A percentile compares a stretch with the other conserved stretches of the same genome.
These are phyloP conservation scores for Talaromyces ruber DNA, from an alignment of 495 filamentous ascomycete species.

Conservation along the genomic window DNA sequence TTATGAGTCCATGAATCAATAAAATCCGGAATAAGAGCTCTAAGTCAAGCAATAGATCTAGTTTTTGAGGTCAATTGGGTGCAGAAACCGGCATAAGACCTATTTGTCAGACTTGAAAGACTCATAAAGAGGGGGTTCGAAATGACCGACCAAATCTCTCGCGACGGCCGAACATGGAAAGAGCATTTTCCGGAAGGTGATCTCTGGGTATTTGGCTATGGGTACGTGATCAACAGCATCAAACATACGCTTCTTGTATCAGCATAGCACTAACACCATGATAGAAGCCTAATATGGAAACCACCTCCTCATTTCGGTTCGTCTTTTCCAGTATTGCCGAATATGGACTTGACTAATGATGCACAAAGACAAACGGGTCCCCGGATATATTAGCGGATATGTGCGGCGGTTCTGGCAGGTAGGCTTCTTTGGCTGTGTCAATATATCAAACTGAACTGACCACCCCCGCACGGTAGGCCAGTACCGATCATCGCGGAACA, in stretches of 20 bases:
- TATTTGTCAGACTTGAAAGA: neutral
- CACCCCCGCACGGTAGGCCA: slow-evolving; percentile 2
- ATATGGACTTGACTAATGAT: neutral
- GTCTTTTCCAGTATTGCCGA: slow-evolving; percentile 9
- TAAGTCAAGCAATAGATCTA: no score
- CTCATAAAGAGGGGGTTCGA: neutral
- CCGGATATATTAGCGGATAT: slow-evolving; percentile 89
- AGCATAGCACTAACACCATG: neutral
- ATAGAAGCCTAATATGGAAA: slow-evolving; percentile 95
- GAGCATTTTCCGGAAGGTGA: slow-evolving; percentile 43
- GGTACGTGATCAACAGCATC: slow-evolving; percentile 41
- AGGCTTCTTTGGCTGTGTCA: slow-evolving; percentile 28
- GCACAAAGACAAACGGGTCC: slow-evolving; percentile 66
- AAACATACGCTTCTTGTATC: neutral
- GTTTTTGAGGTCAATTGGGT: no score
- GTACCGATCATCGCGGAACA: slow-evolving; percentile 93
- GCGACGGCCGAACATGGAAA: slow-evolving; percentile 32
- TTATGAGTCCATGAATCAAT: neutral
- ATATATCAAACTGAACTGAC: neutral
- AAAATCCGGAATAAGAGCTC: neutral
- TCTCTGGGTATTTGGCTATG: slow-evolving; percentile 90
- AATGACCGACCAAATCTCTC: slow-evolving; percentile 9
- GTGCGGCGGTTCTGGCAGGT: slow-evolving; percentile 99
- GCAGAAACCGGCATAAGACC: neutral
- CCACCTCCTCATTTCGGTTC: slow-evolving; percentile 92